Percentiles rank a stretch among this genome's conserved stretches.
These are phyloP conservation scores for Suillus subalutaceus DNA, from an alignment of 768 basidiomycete species.

Conservation along the genomic window DNA sequence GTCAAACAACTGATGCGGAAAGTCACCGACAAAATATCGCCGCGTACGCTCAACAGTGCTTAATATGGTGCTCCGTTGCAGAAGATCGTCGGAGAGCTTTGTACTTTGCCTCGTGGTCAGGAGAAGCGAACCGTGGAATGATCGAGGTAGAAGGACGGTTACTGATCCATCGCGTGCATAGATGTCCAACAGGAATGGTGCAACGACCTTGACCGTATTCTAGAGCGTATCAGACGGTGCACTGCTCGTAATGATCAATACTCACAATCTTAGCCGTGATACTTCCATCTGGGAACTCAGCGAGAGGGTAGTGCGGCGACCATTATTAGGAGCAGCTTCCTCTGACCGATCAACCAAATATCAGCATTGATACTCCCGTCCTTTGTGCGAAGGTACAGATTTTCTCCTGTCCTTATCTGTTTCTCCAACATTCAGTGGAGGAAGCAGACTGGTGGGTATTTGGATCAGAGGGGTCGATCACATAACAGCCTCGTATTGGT, in stretches of 20 bases:
- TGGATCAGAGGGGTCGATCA: slow-evolving; percentile 20
- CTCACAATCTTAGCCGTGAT: slow-evolving; percentile 18
- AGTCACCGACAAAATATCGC: slow-evolving; percentile 48
- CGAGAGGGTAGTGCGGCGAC: slow-evolving; percentile 12
- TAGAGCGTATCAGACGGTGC: not conserved
- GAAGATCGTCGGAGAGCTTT: slow-evolving; percentile 38
- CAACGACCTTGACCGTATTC: slow-evolving; percentile 19
- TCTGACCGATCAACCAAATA: slow-evolving; percentile 32
- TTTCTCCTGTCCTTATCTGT: slow-evolving; percentile 14
- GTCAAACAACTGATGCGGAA: slow-evolving; percentile 30
- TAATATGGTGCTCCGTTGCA: slow-evolving; percentile 33
- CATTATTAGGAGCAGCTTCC: not conserved
- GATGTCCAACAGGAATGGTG: slow-evolving; percentile 17
- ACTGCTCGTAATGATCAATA: not conserved
- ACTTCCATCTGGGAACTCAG: slow-evolving; percentile 15
- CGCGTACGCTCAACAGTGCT: slow-evolving; percentile 34
- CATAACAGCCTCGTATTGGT: slow-evolving; percentile 17
- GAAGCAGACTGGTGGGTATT: slow-evolving; percentile 19
- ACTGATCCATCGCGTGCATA: slow-evolving; percentile 35
- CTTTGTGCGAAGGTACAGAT: slow-evolving; percentile 18
- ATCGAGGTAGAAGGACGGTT: slow-evolving; percentile 40
- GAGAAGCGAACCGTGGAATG: slow-evolving; percentile 43
- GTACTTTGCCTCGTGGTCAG: slow-evolving; percentile 32
- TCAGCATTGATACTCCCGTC: slow-evolving; percentile 19
- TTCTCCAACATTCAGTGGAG: slow-evolving; percentile 14